Conservation (phyloP, 2,329 filamentous ascomycete genomes). For the Diaporthe sp. region DNA sequence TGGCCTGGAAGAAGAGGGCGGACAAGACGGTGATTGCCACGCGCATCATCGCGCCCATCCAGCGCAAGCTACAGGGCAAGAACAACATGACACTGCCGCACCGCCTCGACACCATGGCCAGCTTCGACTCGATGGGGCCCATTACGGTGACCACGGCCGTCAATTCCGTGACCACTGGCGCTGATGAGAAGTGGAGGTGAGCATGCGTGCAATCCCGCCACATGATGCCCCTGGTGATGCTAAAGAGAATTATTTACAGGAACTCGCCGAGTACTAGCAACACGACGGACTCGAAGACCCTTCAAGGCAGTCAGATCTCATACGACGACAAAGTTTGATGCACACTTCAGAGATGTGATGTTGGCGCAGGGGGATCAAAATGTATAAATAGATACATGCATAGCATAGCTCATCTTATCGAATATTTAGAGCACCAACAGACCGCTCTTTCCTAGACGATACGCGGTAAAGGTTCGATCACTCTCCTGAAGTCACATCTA, state of each 20-base stretch:
- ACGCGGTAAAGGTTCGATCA: neutral
- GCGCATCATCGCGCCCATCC: neutral
- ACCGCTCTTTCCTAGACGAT: neutral
- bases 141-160: conserved; percentile 6
- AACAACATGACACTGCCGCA: neutral
- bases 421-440: neutral
- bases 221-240: neutral
- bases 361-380: neutral
- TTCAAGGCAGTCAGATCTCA: conserved; percentile 1
- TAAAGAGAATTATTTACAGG: neutral
- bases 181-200: conserved; percentile 21
- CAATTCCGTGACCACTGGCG: neutral
- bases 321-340: conserved; percentile 17
- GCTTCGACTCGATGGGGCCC: conserved; percentile 16
- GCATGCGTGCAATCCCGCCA: neutral
- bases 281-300: neutral
- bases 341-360: neutral
- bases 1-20: neutral
- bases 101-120: conserved; percentile 14
- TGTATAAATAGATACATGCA: conserved; percentile 5
- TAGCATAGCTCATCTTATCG: neutral
- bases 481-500: neutral
- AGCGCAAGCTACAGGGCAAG: neutral
- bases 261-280: neutral
- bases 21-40: neutral